Conservation (phyloP, 768 basidiomycete species). For the Megacollybia marginata region DNA sequence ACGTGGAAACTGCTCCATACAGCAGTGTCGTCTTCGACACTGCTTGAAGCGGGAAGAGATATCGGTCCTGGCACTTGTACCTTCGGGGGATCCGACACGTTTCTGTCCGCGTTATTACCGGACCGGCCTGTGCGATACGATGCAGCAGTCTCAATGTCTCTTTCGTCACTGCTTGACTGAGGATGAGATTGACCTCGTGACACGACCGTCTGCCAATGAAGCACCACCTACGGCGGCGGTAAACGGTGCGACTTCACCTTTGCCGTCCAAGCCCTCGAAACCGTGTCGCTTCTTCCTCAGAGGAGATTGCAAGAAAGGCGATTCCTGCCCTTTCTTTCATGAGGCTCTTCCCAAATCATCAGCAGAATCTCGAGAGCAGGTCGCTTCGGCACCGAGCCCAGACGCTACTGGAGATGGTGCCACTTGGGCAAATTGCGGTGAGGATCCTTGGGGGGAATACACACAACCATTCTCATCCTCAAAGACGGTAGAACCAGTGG, state of each 20-base stretch:
- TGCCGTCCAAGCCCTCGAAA: not conserved
- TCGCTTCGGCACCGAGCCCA: not conserved
- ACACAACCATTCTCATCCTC: not conserved
- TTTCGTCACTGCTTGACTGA: not conserved
- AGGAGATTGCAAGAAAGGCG: slow-evolving; percentile 1
- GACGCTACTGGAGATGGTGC: not conserved
- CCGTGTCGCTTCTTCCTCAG: slow-evolving; percentile 3
- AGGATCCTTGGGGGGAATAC: not conserved
- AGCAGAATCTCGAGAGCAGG: not conserved
- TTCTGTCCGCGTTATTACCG: not conserved
- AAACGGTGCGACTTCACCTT: not conserved
- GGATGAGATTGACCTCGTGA: not conserved
- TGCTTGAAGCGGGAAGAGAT: not conserved
- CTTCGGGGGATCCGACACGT: not conserved
- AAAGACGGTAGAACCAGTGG: not conserved
- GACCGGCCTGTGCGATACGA: not conserved
- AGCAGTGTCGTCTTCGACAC: not conserved
- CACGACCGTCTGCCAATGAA: not conserved
- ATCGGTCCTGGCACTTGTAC: not conserved
- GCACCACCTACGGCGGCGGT: not conserved
- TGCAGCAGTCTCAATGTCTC: not conserved
- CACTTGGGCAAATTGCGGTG: not conserved
- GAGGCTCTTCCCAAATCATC: not conserved
- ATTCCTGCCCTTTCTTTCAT: slow-evolving; percentile 10
- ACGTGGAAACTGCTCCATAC: not conserved